These are phyloP conservation scores for Terfezia boudieri DNA, from an alignment of 495 filamentous ascomycete genomes.

Conservation along the genomic window DNA sequence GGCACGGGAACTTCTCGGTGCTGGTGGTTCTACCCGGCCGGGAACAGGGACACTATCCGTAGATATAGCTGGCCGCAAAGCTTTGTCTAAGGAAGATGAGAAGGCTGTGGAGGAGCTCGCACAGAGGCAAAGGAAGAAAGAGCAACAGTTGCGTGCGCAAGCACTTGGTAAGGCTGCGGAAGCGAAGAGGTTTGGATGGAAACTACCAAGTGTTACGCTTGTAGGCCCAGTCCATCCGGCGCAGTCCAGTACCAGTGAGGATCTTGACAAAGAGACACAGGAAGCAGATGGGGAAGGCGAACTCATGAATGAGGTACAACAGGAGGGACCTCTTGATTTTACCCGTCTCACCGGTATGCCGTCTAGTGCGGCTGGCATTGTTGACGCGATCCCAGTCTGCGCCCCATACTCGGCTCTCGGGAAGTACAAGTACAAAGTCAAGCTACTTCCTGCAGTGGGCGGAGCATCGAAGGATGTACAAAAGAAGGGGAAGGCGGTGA, in stretches of 20 bases:
- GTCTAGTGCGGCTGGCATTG: constrained; percentile 47
- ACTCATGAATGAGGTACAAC: constrained; percentile 35
- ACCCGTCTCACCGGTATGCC: constrained; percentile 63
- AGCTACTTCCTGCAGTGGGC: constrained; percentile 60
- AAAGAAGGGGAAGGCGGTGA: constrained; percentile 90
- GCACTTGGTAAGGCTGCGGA: constrained; percentile 41
- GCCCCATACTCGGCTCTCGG: constrained; percentile 67
- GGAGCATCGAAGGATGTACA: constrained; percentile 12
- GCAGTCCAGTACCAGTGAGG: constrained; percentile 18
- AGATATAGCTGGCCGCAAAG: too few species aligned
- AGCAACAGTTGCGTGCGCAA: constrained; percentile 54
- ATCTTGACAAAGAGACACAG: constrained; percentile 28
- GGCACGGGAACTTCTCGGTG: background rate
- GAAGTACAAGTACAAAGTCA: constrained; percentile 69
- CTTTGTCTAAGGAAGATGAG: too few species aligned
- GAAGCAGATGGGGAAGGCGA: constrained; percentile 24
- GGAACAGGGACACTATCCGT: too few species aligned
- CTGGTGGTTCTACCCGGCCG: too few species aligned
- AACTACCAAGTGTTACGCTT: background rate
- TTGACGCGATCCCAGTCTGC: constrained; percentile 45
- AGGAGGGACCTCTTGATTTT: constrained; percentile 46
- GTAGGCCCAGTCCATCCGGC: background rate
- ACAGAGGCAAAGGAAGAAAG: constrained; percentile 45
- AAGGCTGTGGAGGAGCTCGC: constrained; percentile 27
- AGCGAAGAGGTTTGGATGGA: constrained; percentile 25